Base-by-base conservation (phyloP, 192 early-diverging fungal genomes). In the Gryganskiella cystojenkinii region DNA sequence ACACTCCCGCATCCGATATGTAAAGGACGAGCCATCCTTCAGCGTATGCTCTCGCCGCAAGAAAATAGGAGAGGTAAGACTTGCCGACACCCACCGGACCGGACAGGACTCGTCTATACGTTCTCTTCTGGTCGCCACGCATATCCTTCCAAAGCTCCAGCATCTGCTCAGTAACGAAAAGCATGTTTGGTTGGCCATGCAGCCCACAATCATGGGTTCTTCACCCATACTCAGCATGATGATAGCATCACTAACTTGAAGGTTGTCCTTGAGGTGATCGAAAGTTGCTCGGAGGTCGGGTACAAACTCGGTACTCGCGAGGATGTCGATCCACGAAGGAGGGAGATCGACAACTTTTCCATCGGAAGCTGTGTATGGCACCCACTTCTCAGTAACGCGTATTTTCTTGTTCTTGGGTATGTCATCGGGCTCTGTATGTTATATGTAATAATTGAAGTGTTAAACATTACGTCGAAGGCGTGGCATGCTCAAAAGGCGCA, bases 41-140 rank as follows among this genome's bases (percentile, higher is more conserved):
- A 14, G 67, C 66, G 25, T 78, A 78, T 0, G 67, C 74, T 17
- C 14, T 70, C n/a, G 66, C 33, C 19, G 74, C 74, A 27, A 70
- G 67, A 37, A 70, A 70, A 28, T 62, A 69, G 11, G 70, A 42
- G 45, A 72, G 60, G 20, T 65, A 71, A 20, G 59, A 63, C 47
- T 70, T 70, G 68, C 68, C 68, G n/a, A 71, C 35, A 20, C 70
- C 70, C 64, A 49, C 60, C 37, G 72, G 72, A 7, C 72, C 72
- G 24, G 72, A 66, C 14, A 75, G 72, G 40, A 74, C 63, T 54
- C 57, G 52, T 74, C 62, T 56, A 44, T 50, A 64, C 30, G 63
- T 35, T 28, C 10, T 2, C 1, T 56, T 22, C 35, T 62, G 10
- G 30, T 73, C 62, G 33, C 51, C 55, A 24, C 20, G 34, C 11